Base-by-base conservation (phyloP, 176 grass and related monocot species). In the Carex littledalei region DNA sequence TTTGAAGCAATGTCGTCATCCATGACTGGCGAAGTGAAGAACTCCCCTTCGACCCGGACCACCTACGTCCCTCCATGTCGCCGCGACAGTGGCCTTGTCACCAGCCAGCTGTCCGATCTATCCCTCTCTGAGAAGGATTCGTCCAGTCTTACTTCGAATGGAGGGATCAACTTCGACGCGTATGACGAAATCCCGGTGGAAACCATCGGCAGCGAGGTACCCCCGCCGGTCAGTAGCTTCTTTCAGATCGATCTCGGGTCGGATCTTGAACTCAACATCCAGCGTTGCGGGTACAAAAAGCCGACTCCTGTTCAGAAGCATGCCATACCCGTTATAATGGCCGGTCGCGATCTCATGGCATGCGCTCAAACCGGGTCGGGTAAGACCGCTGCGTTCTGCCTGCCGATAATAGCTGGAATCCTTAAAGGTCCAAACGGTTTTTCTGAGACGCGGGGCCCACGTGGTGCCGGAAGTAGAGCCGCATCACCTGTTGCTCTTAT, bases 281-380 rank as follows among this genome's bases (percentile, higher is more conserved):
- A 73, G 75, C 81, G 86, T 15, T 92, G 87, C 87, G 77, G 86
- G 37, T 97, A 93, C 86, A 81, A 83, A 53, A 81, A 24, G 29
- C 92, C 92, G 7, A 97, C 95, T 0, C 92, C 88, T 0, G 92
- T 98, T 75, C 95, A 98, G 88, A 91, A 90, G 82, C 88, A 98
- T 88, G 90, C 92, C 6, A 90, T 97, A 5, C 95, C 95, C 45
- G 88, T 93, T 22, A 83, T 82, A n/a, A 22, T 87, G 18, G 68
- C 73, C 0, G 88, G 92, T n/a, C 24, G 89, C 17, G 95, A 93
- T 78, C 89, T 94, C 35, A 93, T 94, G 95, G 90, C 90, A 16
- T 94, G 94, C 81, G 91, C 92, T 60, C 94, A 97, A 83, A 97
- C 94, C 0, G 92, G 94, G 3, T 97, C 92, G 20, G 92, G 94